Evolutionary conservation across 139 green algal species (phyloP).

Genomic region (Ostreobium quekettii): DNA sequence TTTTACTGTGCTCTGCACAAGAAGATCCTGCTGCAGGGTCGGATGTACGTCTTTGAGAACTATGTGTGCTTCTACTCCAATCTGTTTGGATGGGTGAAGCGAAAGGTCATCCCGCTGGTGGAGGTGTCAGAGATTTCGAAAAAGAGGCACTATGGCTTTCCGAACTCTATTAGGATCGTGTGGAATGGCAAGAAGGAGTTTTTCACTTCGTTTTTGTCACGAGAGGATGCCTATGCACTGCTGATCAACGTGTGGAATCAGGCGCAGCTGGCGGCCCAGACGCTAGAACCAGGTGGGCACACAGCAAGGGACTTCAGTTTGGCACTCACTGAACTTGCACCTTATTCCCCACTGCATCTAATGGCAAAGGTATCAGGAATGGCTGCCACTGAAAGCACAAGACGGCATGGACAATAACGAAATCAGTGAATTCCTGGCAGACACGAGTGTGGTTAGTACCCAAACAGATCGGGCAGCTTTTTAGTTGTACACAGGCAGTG

Average conservation of each 20-base stretch:
- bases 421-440: neutral
- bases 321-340: neutral
- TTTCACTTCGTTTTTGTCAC: conserved; percentile 77
- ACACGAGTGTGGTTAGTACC: neutral
- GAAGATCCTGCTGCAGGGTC: conserved; percentile 49
- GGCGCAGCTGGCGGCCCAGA: neutral
- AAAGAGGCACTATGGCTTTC: conserved; percentile 67
- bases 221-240: conserved; percentile 61
- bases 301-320: neutral
- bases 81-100: conserved; percentile 75
- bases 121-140: conserved; percentile 56
- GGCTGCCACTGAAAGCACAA: neutral
- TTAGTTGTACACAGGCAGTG: too few species aligned
- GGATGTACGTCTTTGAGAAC: conserved; percentile 69
- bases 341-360: neutral
- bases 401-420: neutral
- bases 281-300: neutral
- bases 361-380: neutral
- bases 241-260: conserved; percentile 42
- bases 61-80: conserved; percentile 80
- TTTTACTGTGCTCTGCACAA: conserved; percentile 65
- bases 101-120: conserved; percentile 57
- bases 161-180: conserved; percentile 66
- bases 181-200: conserved; percentile 50
- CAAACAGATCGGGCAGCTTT: too few species aligned